Evolutionary conservation across 2,329 filamentous ascomycete genomes (phyloP).

Genomic region (Aspergillus viridinutans): DNA sequence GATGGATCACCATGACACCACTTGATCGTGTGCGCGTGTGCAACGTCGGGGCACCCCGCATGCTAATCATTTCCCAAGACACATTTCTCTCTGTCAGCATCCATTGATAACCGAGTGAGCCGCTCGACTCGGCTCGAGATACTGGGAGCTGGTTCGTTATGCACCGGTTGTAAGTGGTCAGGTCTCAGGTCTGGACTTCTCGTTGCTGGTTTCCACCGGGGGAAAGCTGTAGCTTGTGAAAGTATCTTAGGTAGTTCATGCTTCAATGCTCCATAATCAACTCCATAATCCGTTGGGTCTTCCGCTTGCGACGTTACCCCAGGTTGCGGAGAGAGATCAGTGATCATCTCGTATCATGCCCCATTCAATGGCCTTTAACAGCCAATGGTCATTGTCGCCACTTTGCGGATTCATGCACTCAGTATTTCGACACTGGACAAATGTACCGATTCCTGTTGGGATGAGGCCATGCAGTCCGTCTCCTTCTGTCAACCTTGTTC

Average conservation of each 20-base stretch:
- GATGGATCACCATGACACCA: not conserved
- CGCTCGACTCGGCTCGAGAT: not conserved
- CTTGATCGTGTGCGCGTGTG: not conserved
- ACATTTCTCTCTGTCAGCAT: not conserved
- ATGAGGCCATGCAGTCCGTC: not conserved
- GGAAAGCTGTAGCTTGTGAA: not conserved
- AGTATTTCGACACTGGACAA: not conserved
- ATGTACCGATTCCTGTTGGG: not conserved
- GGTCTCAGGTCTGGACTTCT: not conserved
- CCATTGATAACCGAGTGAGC: not conserved
- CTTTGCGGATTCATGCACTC: not conserved
- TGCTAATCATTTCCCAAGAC: not conserved
- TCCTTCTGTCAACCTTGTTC: not conserved
- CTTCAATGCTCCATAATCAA: not conserved
- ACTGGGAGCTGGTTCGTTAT: not conserved
- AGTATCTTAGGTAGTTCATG: not conserved
- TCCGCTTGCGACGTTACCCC: constrained; percentile 9
- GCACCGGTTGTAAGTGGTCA: not conserved
- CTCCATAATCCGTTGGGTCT: not conserved
- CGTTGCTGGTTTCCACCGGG: not conserved
- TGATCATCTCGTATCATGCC: not conserved
- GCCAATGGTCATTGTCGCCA: not conserved
- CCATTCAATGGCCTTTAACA: not conserved
- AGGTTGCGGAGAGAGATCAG: constrained; percentile 6
- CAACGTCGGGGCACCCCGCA: constrained; percentile 13